phyloP scores from a whole-genome alignment of 331 rosid species.

The Quercus lobata region DNA sequence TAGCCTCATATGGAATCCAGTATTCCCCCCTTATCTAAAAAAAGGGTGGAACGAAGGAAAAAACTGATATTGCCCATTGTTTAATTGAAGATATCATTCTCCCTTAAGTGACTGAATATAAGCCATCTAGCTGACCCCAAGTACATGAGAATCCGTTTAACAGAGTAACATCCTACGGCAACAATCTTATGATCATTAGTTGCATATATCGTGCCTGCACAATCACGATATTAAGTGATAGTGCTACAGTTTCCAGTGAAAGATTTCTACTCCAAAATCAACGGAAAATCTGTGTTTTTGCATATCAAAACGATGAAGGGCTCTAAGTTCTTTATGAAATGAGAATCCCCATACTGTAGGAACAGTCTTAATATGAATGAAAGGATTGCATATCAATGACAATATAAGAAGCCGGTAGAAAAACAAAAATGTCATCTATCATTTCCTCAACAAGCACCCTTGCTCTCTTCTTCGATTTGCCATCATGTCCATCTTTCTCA shows the following conservation, averaged over 20 bases:
- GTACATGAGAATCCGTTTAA: too few species aligned
- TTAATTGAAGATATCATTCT: too few species aligned
- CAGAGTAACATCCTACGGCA: not conserved
- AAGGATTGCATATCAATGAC: not conserved
- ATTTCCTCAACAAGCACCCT: conserved; percentile 87
- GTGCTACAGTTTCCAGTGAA: not conserved
- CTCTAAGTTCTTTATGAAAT: not conserved
- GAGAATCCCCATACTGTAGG: not conserved
- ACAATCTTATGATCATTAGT: not conserved
- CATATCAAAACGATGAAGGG: not conserved
- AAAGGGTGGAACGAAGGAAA: too few species aligned
- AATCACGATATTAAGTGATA: not conserved
- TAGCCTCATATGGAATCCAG: too few species aligned
- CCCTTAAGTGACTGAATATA: too few species aligned
- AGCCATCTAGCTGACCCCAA: too few species aligned
- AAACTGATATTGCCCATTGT: too few species aligned
- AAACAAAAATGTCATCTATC: conserved; percentile 1
- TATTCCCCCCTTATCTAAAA: not conserved
- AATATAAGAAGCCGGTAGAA: not conserved
- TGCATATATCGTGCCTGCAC: not conserved
- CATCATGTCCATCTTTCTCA: conserved; percentile 43
- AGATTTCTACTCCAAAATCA: not conserved
- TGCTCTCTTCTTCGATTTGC: conserved; percentile 57
- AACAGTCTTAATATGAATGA: not conserved
- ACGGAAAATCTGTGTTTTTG: not conserved